These are phyloP conservation scores for Microstegium vimineum DNA, from an alignment of 176 grass and related monocot species.

Conservation along the genomic window DNA sequence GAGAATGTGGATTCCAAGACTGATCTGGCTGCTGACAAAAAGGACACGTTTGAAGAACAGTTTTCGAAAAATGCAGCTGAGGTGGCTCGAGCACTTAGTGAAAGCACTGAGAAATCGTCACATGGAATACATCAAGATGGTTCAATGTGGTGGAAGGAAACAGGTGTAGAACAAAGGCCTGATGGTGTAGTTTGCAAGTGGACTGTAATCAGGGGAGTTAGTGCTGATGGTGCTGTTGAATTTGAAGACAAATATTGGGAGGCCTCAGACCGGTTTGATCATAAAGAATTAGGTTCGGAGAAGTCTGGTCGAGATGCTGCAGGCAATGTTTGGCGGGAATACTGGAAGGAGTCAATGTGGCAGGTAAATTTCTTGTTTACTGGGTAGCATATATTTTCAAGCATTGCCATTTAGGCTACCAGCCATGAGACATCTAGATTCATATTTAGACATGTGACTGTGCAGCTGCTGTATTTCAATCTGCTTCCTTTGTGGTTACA, in stretches of 20 bases:
- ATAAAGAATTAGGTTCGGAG: constrained; percentile 93
- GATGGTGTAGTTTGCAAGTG: constrained; percentile 88
- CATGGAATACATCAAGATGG: constrained; percentile 62
- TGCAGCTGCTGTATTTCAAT: background rate
- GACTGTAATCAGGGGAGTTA: constrained; percentile 87
- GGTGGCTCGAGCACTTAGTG: constrained; percentile 53
- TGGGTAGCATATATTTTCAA: background rate
- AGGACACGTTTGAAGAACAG: constrained; percentile 51
- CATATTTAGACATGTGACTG: background rate
- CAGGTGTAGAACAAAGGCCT: constrained; percentile 66
- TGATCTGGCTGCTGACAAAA: constrained; percentile 13
- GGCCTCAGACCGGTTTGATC: constrained; percentile 82
- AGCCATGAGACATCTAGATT: background rate
- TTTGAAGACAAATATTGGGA: constrained; percentile 99
- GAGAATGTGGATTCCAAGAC: constrained; percentile 41
- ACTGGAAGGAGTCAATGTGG: constrained; percentile 95
- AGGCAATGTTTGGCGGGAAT: constrained; percentile 94
- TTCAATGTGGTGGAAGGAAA: constrained; percentile 96
- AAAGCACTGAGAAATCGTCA: constrained; percentile 44
- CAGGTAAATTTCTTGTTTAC: constrained; percentile 47
- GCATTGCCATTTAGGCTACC: background rate
- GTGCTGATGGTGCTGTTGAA: constrained; percentile 80
- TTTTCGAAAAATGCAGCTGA: constrained; percentile 74
- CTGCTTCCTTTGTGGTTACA: background rate
- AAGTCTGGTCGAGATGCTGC: constrained; percentile 89